phyloP scores from a whole-genome alignment of 805 yeast species.

The Nakazawaea ernobii region DNA sequence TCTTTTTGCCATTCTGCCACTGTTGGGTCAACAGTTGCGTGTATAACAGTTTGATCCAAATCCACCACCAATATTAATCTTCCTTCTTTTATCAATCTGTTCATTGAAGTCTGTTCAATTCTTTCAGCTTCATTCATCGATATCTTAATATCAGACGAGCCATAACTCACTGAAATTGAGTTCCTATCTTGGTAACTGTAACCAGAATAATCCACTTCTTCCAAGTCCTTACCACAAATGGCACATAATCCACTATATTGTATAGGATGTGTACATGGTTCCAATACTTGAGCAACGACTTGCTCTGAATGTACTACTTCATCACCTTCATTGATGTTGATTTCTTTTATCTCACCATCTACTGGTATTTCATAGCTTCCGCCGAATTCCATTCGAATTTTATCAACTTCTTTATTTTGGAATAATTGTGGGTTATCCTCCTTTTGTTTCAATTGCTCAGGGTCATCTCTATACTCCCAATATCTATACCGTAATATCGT shows the following conservation, averaged over 20 bases:
- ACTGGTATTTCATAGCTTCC: conserved; percentile 82
- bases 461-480: conserved; percentile 58
- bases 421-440: conserved; percentile 18
- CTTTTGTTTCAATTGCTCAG: conserved; percentile 32
- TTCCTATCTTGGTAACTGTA: conserved; percentile 67
- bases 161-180: conserved; percentile 85
- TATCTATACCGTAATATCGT: conserved; percentile 58
- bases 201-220: conserved; percentile 70
- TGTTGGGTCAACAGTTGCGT: conserved; percentile 96
- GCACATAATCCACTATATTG: conserved; percentile 96
- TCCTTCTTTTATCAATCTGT: conserved; percentile 50
- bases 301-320: conserved; percentile 43
- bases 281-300: conserved; percentile 52
- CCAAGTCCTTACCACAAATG: conserved; percentile 77
- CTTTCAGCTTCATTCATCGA: conserved; percentile 82
- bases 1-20: conserved; percentile 95
- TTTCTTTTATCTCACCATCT: conserved; percentile 55
- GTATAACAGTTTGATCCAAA: conserved; percentile 94
- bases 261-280: conserved; percentile 87
- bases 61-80: conserved; percentile 91
- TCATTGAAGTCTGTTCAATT: conserved; percentile 65
- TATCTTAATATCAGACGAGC: conserved; percentile 75
- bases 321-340: conserved; percentile 53
- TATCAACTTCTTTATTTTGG: conserved; percentile 34
- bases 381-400: conserved; percentile 54